These are phyloP conservation scores for Plasmopara viticola DNA, from an alignment of 352 stramenopile genomes.

Conservation along the genomic window DNA sequence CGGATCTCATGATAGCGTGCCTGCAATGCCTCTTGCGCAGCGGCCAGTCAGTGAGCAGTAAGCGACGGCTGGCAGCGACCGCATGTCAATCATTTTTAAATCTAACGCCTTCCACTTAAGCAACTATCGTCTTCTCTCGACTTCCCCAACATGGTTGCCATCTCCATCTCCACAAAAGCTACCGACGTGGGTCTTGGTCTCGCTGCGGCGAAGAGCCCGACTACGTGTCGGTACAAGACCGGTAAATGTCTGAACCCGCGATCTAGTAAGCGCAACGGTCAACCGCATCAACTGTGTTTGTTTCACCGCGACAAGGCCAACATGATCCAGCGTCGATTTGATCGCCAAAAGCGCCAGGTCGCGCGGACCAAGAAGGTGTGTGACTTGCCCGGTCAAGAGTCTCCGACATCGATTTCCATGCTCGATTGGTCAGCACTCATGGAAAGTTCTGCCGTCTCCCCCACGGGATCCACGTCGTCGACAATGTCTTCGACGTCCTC, in stretches of 20 bases:
- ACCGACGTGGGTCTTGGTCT: not conserved
- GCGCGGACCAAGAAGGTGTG: conserved; percentile 43
- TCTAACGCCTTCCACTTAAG: not conserved
- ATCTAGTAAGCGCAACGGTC: conserved; percentile 80
- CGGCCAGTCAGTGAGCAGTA: too few species aligned
- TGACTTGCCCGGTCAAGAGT: conserved; percentile 8
- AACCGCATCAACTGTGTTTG: conserved; percentile 79
- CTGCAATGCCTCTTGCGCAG: too few species aligned
- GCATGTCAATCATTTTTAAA: not conserved
- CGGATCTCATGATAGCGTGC: too few species aligned
- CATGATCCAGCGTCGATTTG: conserved; percentile 86
- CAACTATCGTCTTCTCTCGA: not conserved
- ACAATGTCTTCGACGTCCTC: conserved; percentile 11
- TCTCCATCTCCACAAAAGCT: not conserved
- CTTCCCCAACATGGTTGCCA: not conserved
- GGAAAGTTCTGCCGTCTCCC: conserved; percentile 9
- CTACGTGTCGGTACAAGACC: conserved; percentile 81
- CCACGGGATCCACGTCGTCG: conserved; percentile 16
- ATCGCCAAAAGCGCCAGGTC: conserved; percentile 81
- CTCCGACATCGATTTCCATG: conserved; percentile 25
- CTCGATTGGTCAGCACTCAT: conserved; percentile 6
- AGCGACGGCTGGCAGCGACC: too few species aligned
- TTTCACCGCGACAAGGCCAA: conserved; percentile 88
- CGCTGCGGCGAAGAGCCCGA: conserved; percentile 1
- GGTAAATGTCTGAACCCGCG: conserved; percentile 80